Conservation (phyloP, 352 stramenopile genomes). For the Phytophthora niederhauseri region DNA sequence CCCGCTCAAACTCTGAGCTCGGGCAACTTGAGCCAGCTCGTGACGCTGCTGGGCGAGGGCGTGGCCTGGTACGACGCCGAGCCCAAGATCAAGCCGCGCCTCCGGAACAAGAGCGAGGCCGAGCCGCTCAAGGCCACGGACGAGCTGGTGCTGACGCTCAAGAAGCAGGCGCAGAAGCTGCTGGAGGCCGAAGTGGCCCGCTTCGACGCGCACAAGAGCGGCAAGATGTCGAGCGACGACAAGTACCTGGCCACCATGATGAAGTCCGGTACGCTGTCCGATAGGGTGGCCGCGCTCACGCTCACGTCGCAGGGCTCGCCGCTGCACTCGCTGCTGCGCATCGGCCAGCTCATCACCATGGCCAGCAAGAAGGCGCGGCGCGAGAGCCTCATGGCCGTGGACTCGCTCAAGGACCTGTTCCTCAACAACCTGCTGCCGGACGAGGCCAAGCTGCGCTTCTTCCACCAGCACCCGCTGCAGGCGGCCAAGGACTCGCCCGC, state of each 20-base stretch:
- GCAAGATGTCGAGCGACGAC: conserved; percentile 83
- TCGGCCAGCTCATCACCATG: conserved; percentile 90
- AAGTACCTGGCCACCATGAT: conserved; percentile 90
- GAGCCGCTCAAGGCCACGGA: conserved; percentile 32
- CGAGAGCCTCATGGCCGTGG: conserved; percentile 90
- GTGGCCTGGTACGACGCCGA: conserved; percentile 49
- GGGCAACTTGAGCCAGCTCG: conserved; percentile 35
- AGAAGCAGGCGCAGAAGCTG: conserved; percentile 64
- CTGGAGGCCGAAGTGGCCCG: conserved; percentile 64
- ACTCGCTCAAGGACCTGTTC: conserved; percentile 95
- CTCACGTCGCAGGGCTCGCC: conserved; percentile 88
- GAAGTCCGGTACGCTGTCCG: conserved; percentile 88
- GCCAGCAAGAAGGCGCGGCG: conserved; percentile 90
- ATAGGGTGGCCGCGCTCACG: conserved; percentile 92
- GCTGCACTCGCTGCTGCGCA: conserved; percentile 69
- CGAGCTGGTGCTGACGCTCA: conserved; percentile 54
- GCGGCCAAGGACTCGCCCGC: conserved; percentile 52
- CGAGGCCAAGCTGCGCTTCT: conserved; percentile 78
- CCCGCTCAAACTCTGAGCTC: not conserved
- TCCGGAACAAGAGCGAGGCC: conserved; percentile 23
- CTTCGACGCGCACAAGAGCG: conserved; percentile 65
- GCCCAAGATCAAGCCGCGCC: conserved; percentile 35
- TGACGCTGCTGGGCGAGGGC: conserved; percentile 34
- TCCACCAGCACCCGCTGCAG: conserved; percentile 78
- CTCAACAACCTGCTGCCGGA: conserved; percentile 91